Conservation (phyloP, 2,329 filamentous ascomycete species). For the Beauveria bassiana region DNA sequence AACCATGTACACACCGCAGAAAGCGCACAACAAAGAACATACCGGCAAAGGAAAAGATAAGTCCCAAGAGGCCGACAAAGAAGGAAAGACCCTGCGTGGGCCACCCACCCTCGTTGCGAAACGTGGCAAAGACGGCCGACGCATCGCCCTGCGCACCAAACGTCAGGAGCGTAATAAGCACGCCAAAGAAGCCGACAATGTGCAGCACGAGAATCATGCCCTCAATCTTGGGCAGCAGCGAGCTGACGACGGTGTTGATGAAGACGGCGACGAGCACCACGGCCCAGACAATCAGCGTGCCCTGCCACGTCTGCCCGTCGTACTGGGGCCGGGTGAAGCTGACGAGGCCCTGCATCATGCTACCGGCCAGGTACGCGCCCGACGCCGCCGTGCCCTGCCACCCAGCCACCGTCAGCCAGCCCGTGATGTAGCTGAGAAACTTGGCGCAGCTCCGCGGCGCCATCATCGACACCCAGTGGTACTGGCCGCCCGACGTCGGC, state of each 20-base stretch:
- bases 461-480: constrained; percentile 52
- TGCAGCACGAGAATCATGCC: constrained; percentile 33
- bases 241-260: constrained; percentile 27
- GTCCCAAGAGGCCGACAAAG: constrained; percentile 1
- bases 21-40: not conserved
- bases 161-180: constrained; percentile 28
- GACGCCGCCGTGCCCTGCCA: constrained; percentile 32
- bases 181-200: constrained; percentile 37
- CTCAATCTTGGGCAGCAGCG: constrained; percentile 29
- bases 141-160: constrained; percentile 21
- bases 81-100: constrained; percentile 7
- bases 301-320: constrained; percentile 19
- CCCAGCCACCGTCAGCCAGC: constrained; percentile 42
- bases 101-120: constrained; percentile 8
- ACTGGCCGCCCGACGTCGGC: constrained; percentile 48
- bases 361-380: constrained; percentile 35
- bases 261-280: constrained; percentile 33
- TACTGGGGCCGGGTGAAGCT: constrained; percentile 33
- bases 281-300: constrained; percentile 26
- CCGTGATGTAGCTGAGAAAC: constrained; percentile 44
- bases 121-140: constrained; percentile 19
- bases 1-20: not conserved
- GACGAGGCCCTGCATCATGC: constrained; percentile 39
- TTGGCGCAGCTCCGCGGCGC: constrained; percentile 39
- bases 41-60: constrained; percentile 5